phyloP scores from a whole-genome alignment of 1,284 basidiomycete species.

The Sanghuangporus sanghuang region DNA sequence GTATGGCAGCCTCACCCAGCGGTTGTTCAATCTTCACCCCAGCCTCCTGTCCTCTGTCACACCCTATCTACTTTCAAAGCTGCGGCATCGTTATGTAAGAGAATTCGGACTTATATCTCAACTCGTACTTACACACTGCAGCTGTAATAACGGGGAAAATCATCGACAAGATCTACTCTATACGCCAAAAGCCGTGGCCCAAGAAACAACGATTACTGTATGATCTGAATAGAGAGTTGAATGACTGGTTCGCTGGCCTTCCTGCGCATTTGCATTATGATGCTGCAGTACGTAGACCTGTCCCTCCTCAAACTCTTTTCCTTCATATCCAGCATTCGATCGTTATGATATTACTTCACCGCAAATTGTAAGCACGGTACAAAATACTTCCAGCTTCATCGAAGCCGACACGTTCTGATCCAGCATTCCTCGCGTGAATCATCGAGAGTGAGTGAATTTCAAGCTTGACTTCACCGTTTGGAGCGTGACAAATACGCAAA shows the following conservation, averaged over 20 bases:
- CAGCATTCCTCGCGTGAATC: constrained; percentile 11
- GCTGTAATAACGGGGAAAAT: constrained; percentile 62
- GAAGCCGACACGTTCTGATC: not conserved
- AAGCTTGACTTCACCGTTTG: not conserved
- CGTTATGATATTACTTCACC: constrained; percentile 69
- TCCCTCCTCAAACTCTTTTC: constrained; percentile 62
- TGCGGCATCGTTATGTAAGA: constrained; percentile 54
- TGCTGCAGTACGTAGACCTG: constrained; percentile 38
- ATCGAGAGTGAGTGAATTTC: constrained; percentile 1
- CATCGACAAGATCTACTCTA: constrained; percentile 70
- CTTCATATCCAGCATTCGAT: constrained; percentile 79
- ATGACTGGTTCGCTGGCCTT: constrained; percentile 72
- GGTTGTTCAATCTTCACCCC: constrained; percentile 30
- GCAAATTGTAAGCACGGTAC: constrained; percentile 64
- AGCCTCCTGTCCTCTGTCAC: constrained; percentile 43
- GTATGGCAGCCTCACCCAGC: constrained; percentile 47
- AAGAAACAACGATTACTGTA: constrained; percentile 45
- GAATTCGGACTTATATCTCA: not conserved
- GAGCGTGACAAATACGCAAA: not conserved
- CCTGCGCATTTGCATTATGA: constrained; percentile 63
- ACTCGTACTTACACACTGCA: constrained; percentile 25
- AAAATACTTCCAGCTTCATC: not conserved
- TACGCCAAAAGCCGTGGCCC: constrained; percentile 43
- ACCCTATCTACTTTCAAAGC: constrained; percentile 57
- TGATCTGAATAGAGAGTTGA: constrained; percentile 61